Conservation (phyloP, 1,139 yeast species). For the Candida sanyaensis region DNA sequence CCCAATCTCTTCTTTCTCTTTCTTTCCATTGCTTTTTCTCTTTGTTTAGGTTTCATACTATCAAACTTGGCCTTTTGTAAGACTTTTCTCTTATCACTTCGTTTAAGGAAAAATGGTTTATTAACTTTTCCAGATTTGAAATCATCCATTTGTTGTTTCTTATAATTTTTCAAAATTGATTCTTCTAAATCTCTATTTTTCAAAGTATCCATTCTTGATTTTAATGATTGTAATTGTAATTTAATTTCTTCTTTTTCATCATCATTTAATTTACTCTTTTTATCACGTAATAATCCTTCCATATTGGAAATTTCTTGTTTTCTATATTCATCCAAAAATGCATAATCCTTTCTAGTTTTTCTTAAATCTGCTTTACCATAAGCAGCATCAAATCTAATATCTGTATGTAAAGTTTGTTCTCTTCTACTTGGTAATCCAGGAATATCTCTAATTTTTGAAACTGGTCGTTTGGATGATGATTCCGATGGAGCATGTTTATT, state of each 20-base stretch:
- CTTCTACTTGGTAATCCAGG: constrained; percentile 64
- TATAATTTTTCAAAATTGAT: constrained; percentile 57
- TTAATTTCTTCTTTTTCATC: constrained; percentile 57
- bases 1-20: constrained; percentile 93
- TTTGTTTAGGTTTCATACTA: constrained; percentile 75
- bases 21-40: constrained; percentile 88
- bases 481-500: constrained; percentile 83
- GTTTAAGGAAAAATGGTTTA: constrained; percentile 65
- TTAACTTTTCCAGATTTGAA: constrained; percentile 52
- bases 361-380: constrained; percentile 78
- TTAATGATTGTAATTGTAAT: constrained; percentile 57
- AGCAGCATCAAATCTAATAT: constrained; percentile 88
- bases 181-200: constrained; percentile 76
- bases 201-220: constrained; percentile 75
- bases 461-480: constrained; percentile 70
- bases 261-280: constrained; percentile 48
- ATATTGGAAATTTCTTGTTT: constrained; percentile 67
- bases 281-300: constrained; percentile 56
- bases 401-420: constrained; percentile 55
- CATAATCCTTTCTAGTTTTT: constrained; percentile 71
- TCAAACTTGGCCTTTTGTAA: constrained; percentile 89
- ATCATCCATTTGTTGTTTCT: constrained; percentile 46
- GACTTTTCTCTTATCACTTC: constrained; percentile 79
- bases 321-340: constrained; percentile 84
- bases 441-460: constrained; percentile 66